A percentile compares a stretch with the other conserved stretches of the same genome.
Conservation (phyloP, 495 filamentous ascomycete genomes). For the Daldinia vernicosa region DNA sequence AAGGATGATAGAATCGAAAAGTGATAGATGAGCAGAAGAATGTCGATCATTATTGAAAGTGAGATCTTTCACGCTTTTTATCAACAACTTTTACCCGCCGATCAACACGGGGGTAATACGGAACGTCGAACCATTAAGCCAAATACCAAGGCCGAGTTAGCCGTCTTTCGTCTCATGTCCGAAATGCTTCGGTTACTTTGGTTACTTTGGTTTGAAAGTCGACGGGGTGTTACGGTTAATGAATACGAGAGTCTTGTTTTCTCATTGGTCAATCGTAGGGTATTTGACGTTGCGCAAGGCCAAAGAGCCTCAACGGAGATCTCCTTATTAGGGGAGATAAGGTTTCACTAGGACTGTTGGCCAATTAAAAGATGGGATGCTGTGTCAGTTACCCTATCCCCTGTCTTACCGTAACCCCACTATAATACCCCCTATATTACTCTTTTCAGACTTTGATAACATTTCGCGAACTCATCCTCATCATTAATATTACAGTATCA, state of each 20-base stretch:
- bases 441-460: not conserved
- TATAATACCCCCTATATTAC: slow-evolving; percentile 18
- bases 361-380: slow-evolving; percentile 33
- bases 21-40: slow-evolving; percentile 27
- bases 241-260: not conserved
- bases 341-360: slow-evolving; percentile 39
- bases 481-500: not conserved
- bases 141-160: slow-evolving; percentile 11
- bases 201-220: slow-evolving; percentile 7
- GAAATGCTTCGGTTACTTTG: slow-evolving; percentile 17
- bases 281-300: not conserved
- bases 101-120: slow-evolving; percentile 14
- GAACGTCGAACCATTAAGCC: slow-evolving; percentile 8
- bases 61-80: slow-evolving; percentile 34
- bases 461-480: not conserved
- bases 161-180: slow-evolving; percentile 35
- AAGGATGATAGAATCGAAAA: slow-evolving; percentile 33
- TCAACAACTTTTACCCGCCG: not conserved
- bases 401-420: slow-evolving; percentile 32
- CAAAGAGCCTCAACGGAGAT: slow-evolving; percentile 41
- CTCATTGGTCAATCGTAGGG: slow-evolving; percentile 19
- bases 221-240: not conserved
- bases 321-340: slow-evolving; percentile 27
- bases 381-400: slow-evolving; percentile 41
- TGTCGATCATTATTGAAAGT: slow-evolving; percentile 37